Evolutionary conservation across 441 rosid species (phyloP), one percentile per base, ranked within the genome.

Genomic region (Metrosideros polymorpha): DNA sequence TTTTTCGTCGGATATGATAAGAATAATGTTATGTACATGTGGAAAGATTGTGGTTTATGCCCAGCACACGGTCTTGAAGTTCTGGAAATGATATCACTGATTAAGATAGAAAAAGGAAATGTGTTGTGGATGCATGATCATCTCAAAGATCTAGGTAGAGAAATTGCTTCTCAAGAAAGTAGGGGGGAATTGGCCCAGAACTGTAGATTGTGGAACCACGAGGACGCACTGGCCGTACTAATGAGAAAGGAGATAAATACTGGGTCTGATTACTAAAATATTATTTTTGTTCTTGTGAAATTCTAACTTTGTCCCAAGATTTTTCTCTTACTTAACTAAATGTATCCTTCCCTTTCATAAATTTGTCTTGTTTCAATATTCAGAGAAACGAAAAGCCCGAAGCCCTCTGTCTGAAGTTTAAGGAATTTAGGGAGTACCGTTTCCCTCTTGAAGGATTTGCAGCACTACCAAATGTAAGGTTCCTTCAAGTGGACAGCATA

Each of bases 91-190:
- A 82, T 49, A 42, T 82, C 39, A 14, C 14, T 49, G 4, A n/a
- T 82, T 27, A 82, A 82, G 13, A 45, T 82, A 27, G 12, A 9
- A 14, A 18, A 47, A 12, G 2, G 0, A 3, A 17, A 47, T 12
- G 0, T 27, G 15, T 12, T 47, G 4, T 82, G 83, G 39, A 82
- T 47, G 83, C 39, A 82, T 47, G 39, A 82, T 8, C 83, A 13
- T 45, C 39, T 82, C 13, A 82, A 32, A n/a, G 13, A 82, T 51
- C 39, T 82, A 5, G 54, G 54, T 18, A 82, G 83, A 51, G 2
- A 47, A 15, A 82, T 82, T 27, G 1, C 3, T 0, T 59, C 71
- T 59, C 10, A 0, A 29, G 39, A 59, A 59, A 0, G 71, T 14
- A 10, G 1, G 71, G 22, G 35, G 4, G 12, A n/a, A 6, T 29